Evolutionary conservation across 257 asterid genomes (phyloP), one percentile per base, ranked within the genome.

Genomic region (Forsythia suspensa): DNA sequence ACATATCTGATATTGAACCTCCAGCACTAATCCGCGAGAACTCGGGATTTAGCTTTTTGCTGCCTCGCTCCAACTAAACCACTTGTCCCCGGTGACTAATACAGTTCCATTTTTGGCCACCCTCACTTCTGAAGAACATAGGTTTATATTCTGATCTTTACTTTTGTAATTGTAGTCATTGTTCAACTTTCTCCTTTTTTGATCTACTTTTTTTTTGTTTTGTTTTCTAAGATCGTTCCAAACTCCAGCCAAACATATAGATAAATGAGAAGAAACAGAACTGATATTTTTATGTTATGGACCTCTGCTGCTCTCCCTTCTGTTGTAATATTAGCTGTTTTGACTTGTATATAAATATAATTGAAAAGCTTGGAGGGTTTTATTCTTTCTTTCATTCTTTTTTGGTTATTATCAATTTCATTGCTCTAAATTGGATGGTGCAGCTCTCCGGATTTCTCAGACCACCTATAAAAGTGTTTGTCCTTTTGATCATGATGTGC

Each of bases 31-130:
- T 95, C 74, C 94, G 96, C 12, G 94, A 92, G 80, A 95, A 93
- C 81, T 89, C 96, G 1, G 99, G 97, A 81, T 95, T 95, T 87
- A 90, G 94, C 84, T 95, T 95, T 84, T 89, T 95, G 87, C 89
- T 95, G 72, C 96, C 97, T 0, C 87, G 85, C 77, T 80, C 87
- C 9, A 85, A 79, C 72, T 80, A 74, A 76, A 52, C 69, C 52
- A 11, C n/a, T 20, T 7, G 68, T 61, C 6, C 38, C 36, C 3
- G 11, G 36, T 9, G 21, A 61, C 68, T 63, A 63, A 63, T 71
- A 42, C 11, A 41, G 38, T 43, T 43, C 76, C 37, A 15, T 44
- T 24, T 71, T 46, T 38, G 40, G 37, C 21, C 38, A 5, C 42
- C 29, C 57, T 43, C 18, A 24, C 39, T 72, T 34, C n/a, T 21